Evolutionary conservation across 495 filamentous ascomycete species (phyloP), one percentile per base, ranked within the genome.

Genomic region (Darksidea phi): DNA sequence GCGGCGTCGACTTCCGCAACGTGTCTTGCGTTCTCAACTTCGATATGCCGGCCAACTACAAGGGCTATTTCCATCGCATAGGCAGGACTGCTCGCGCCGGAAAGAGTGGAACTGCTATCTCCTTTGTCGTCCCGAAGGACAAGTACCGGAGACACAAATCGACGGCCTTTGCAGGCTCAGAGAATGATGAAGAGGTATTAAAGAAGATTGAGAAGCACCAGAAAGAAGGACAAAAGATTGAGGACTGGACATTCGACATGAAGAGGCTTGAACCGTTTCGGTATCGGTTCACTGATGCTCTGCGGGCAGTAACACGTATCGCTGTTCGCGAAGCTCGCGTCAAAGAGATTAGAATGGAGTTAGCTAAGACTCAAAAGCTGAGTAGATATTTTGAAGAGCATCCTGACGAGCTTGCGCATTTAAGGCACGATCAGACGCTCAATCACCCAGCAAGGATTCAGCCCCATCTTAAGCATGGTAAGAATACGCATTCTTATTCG

Each of bases 1-100:
- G 94, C 63, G 91, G 91, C 45, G 94, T 97, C 72, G 94, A 99
- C 74, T 99, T 99, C 80, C 86, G 90, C 63, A 89, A 96, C 73
- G 90, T 97, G 52, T 86, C 92, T 21, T 90, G 88, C 60, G 90
- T 99, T 20, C 83, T 99, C 65, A 99, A 99, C 79, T 97, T 68
- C 68, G 94, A 99, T 73, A 84, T 97, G 38, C 95, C 94, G 0
- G 82, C 83, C 32, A 87, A 83, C 12, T 86, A 89, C n/a, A 92
- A 88, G 71, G 95, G 90, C 3, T 99, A 99, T 70, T 94, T 85
- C 15, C 94, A 99, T 75, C 87, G 94, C 49, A 94, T 97, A 71
- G 94, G 94, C 34, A 86, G 94, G 23, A 99, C 94, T 1, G 94
- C 90, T 13, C 82, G 94, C 41, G 95, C 91, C 6, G 92, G 91